These are phyloP conservation scores for Leishmania martiniquensis DNA, from an alignment of 208 protist genomes.

Conservation along the genomic window DNA sequence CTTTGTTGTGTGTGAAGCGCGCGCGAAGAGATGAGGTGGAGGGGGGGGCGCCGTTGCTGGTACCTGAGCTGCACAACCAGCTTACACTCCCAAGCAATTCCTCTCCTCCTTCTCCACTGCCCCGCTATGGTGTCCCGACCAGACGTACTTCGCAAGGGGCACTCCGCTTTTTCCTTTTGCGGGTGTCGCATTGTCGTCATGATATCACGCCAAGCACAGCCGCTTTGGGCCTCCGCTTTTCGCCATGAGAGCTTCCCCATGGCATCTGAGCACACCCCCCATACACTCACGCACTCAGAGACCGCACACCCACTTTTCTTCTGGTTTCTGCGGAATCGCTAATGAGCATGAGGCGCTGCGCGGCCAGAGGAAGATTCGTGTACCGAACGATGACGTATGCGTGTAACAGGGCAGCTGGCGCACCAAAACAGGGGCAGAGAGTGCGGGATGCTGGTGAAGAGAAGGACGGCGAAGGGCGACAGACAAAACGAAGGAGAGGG, in stretches of 20 bases:
- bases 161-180: not conserved
- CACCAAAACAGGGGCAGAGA: slow-evolving; percentile 13
- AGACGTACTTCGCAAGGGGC: not conserved
- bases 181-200: not conserved
- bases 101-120: not conserved
- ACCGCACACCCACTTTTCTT: too few species aligned
- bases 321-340: too few species aligned
- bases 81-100: not conserved
- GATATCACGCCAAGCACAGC: not conserved
- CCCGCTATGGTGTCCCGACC: not conserved
- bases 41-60: not conserved
- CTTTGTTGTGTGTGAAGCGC: too few species aligned
- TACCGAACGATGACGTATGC: not conserved
- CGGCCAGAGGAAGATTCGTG: too few species aligned
- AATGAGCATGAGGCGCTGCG: not conserved
- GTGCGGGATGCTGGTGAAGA: too few species aligned
- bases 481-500: too few species aligned
- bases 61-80: not conserved
- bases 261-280: not conserved
- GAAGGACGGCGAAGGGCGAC: too few species aligned
- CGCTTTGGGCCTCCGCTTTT: not conserved
- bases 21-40: not conserved
- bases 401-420: not conserved
- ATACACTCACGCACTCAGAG: not conserved
- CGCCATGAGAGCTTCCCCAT: not conserved